Evolutionary conservation across 2,329 filamentous ascomycete species (phyloP), one percentile per base, ranked within the genome.

Genomic region (Rhynchosporium secalis): DNA sequence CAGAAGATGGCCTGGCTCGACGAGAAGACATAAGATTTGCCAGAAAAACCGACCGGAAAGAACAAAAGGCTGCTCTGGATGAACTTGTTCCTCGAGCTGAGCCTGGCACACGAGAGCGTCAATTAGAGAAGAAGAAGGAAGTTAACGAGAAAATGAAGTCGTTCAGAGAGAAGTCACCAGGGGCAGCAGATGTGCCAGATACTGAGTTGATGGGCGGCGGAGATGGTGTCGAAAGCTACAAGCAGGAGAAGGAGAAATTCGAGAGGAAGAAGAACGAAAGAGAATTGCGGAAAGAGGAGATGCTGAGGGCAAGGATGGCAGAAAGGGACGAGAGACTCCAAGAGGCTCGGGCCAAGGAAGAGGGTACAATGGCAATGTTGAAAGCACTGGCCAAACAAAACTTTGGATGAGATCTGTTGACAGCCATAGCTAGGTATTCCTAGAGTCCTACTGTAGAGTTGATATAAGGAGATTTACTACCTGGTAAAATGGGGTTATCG

Each of bases 11-110:
- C 66, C 66, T 76, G 69, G 70, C 76, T 70, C 61, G 75, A 72
- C 58, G 75, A 13, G 77, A 81, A 1, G 81, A 84, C 49, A 78
- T 90, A 1, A 85, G 85, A 4, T 78, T 79, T 15, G 83, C 83
- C 4, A 88, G 90, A 60, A 85, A 83, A 65, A 75, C 78, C 13
- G 89, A 95, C 67, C 85, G 88, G 2, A 80, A 80, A 49, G 71
- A 80, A 3, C 89, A 94, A 70, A 89, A 88, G 66, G 88, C 89
- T 60, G 83, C 84, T 0, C 81, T 95, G 0, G 91, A 97, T 13
- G 93, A 97, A 67, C 78, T 97, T 0, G 85, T 82, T 0, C 93
- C 94, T 0, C 90, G 91, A 10, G 91, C 94, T 0, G 92, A 95
- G 64, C 79, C 92, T 0, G 92, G 93, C 0, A 90, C 90, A 0